Evolutionary conservation across 1,284 basidiomycete species (phyloP).

Genomic region (Volvariella surrecta): DNA sequence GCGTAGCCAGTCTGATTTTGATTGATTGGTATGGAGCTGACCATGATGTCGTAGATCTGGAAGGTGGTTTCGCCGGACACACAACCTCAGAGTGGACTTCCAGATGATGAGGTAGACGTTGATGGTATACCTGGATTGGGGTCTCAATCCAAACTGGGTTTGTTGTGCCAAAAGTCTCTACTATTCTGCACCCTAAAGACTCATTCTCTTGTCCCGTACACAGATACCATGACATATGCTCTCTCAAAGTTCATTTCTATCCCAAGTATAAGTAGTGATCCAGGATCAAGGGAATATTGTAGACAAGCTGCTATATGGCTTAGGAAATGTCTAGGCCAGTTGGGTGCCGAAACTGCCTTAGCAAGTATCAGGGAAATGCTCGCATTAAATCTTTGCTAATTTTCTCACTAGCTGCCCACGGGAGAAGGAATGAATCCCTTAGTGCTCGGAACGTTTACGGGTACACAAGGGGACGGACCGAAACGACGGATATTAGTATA

Average conservation of each 20-base stretch:
- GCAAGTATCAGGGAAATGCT: constrained; percentile 32
- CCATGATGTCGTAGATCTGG: too few relatives aligned
- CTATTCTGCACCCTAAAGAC: background rate
- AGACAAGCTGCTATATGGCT: constrained; percentile 88
- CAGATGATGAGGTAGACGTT: background rate
- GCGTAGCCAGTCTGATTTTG: too few relatives aligned
- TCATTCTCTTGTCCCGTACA: constrained; percentile 1
- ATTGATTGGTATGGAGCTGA: too few relatives aligned
- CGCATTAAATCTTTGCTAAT: too few relatives aligned
- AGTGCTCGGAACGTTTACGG: constrained; percentile 80
- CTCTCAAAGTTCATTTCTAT: constrained; percentile 85
- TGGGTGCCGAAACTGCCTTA: constrained; percentile 74
- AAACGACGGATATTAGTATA: constrained; percentile 81
- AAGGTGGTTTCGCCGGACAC: constrained; percentile 30
- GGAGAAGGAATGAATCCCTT: constrained; percentile 69
- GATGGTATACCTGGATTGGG: background rate
- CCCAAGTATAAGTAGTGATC: constrained; percentile 72
- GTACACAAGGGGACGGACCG: constrained; percentile 44
- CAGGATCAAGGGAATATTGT: constrained; percentile 77
- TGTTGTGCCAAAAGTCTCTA: too few relatives aligned
- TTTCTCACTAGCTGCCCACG: constrained; percentile 46
- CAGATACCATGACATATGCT: constrained; percentile 62
- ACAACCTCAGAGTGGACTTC: constrained; percentile 4
- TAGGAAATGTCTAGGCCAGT: constrained; percentile 76
- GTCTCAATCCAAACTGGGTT: too few relatives aligned